Base-by-base conservation (phyloP, 2,329 filamentous ascomycete genomes). In the Ophiocordyceps camponoti-floridani region DNA sequence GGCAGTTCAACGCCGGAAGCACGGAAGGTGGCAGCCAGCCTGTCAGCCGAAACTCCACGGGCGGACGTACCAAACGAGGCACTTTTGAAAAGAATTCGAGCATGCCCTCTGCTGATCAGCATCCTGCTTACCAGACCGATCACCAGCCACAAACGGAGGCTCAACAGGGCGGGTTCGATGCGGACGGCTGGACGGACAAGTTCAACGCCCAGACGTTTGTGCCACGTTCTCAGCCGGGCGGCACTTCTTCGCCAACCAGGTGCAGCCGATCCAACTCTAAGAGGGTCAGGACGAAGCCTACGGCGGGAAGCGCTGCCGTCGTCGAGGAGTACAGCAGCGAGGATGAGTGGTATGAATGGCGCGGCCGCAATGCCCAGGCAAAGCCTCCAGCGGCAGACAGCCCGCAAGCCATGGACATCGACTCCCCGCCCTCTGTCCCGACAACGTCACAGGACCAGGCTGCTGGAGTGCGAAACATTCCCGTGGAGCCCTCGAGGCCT, bases 371-470 rank as follows among this genome's bases (percentile, higher is more conserved):
- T 42, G 49, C 54, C 6, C 55, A 59, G 33, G 47, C 52, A 12
- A 54, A 55, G 26, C 52, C 56, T 3, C 46, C 49, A 6, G 49
- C 51, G 18, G 56, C 57, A 11, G 64, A 64, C 33, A 75, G 70
- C 49, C 71, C 74, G 3, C 73, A 70, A 46, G 73, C 75, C 13
- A 81, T 81, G 77, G 77, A 81, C 49, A 78, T 81, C 43, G 77
- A 81, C 52, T 67, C 71, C 4, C 72, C 74, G 43, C 58, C 54
- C 33, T 50, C 47, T 53, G 61, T 49, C 44, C 54, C 38, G 50
- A 56, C 42, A 44, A 53, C 43, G 9, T 47, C 51, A 10, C 48
- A 47, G 13, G 48, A 50, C 42, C 35, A 49, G 23, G 48, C 44
- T 26, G 56, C 49, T 45, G 53, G 38, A 31, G 65, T 66, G 18